Evolutionary conservation across 805 yeast genomes (phyloP), one percentile per base, ranked within the genome.

Genomic region (Wickerhamomyces kurtzmanii): DNA sequence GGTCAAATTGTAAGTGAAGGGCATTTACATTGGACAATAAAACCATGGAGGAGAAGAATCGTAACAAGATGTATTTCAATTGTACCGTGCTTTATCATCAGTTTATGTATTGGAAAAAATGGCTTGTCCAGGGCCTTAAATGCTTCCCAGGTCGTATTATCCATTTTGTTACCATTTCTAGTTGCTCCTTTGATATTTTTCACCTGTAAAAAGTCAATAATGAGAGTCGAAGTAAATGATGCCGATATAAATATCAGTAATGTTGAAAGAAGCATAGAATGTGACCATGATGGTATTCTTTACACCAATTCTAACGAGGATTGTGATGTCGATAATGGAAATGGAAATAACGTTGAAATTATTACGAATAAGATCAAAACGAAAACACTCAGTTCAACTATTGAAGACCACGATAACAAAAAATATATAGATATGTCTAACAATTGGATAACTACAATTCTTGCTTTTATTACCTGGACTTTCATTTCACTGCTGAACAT

Each of bases 1-100:
- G 96, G 96, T 8, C 94, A 87, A 53, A 75, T 87, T 41, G 95
- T 87, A 3, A 71, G 85, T 40, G 96, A 87, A 50, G 96, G 96
- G 1, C 89, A 83, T 45, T 59, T 87, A 22, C 68, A 75, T 29
- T 86, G 96, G 95, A 72, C 68, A 3, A 39, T 83, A 23, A 66
- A 63, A 35, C 96, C 96, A 4, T 78, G 94, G 82, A 44, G 77
- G 27, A 67, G 96, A 47, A 63, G 96, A 38, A 47, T 87, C 8
- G 62, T 75, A 8, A 87, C 96, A 0, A 67, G 96, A 45, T 55
- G 70, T 6, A 76, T 87, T 23, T 75, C 94, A 1, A 78, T 87
- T 19, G 49, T 83, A 11, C 96, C 96, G 8, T 82, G 94, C 48
- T 53, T 87, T 27, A 63, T 68, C 11, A 77, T 86, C 36, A 80